Evolutionary conservation across 306 rosid species (phyloP).

Genomic region (Vigna unguiculata): DNA sequence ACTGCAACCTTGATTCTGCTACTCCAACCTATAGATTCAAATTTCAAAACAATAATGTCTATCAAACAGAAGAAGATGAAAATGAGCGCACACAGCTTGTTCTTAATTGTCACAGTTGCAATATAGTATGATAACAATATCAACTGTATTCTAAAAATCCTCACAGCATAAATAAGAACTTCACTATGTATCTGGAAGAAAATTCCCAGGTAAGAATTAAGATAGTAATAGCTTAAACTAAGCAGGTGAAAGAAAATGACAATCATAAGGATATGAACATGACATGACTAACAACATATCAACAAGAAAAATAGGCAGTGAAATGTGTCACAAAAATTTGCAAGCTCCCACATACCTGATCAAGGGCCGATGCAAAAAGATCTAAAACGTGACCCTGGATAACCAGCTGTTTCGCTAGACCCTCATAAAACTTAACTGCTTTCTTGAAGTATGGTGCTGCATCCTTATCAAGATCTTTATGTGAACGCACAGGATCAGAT

Average conservation of each 20-base stretch:
- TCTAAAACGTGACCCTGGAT: constrained; percentile 91
- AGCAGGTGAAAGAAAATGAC: background rate
- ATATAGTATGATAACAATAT: constrained; percentile 14
- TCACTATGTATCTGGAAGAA: background rate
- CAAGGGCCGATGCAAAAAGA: constrained; percentile 93
- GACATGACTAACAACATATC: background rate
- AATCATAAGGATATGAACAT: background rate
- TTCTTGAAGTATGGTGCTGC: constrained; percentile 88
- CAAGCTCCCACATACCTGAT: constrained; percentile 70
- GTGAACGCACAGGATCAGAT: constrained; percentile 93
- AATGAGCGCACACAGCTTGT: constrained; percentile 5
- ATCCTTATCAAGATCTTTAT: constrained; percentile 93
- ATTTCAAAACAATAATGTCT: constrained; percentile 33
- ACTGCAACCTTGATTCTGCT: constrained; percentile 93
- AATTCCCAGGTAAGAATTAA: background rate
- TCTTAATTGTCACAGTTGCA: constrained; percentile 22
- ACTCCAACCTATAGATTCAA: constrained; percentile 79
- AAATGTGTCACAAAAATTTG: constrained; percentile 31
- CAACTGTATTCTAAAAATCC: constrained; percentile 3
- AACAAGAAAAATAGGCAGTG: constrained; percentile 2
- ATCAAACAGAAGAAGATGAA: constrained; percentile 21
- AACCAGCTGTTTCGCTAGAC: constrained; percentile 80
- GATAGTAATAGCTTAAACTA: background rate
- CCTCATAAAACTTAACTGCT: constrained; percentile 84
- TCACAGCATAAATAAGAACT: constrained; percentile 18